Base-by-base conservation (phyloP, 1,284 basidiomycete species). In the Naganishia sp. region DNA sequence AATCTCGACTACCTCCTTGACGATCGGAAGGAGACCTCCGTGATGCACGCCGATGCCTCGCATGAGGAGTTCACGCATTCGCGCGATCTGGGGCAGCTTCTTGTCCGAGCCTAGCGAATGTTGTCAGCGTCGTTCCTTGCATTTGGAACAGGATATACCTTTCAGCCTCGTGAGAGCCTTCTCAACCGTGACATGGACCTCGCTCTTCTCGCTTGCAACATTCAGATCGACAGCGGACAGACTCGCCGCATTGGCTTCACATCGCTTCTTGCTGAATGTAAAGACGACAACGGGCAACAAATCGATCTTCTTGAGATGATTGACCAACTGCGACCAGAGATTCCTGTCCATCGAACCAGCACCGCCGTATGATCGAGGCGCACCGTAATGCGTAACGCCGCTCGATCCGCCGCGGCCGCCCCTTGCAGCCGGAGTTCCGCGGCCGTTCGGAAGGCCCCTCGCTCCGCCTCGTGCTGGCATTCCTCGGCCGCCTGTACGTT, bases 21-120 rank as follows among this genome's bases (percentile, higher is more conserved):
- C 93, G 45, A 99, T 90, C 0, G 96, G 96, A 3, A 99, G 82
- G 7, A 99, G 83, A 6, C 96, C 96, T 50, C 96, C 95, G 74
- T 99, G 96, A 79, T 99, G 96, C 0, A 99, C 90, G 13, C 94
- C 96, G 64, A 99, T 94, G 43, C 96, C 96, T 60, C 95, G 86
- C 64, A 87, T 87, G 6, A 99, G 85, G 52, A 99, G 81, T 72
- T 96, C 91, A 21, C 92, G 85, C 89, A 98, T 99, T 36, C 91
- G 84, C 63, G 85, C 82, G 69, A 99, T 97, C 76, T 99, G 96
- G 15, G 96, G 96, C n/a, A 99, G 81, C 70, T 89, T 88, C 78
- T 88, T 91, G 80, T 99, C 96, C 18, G 89, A 86, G 6, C 89
- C 93, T 96, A 75, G 2, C 7, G 31, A 39, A 16, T 21, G 21